Base-by-base conservation (phyloP, 1,284 basidiomycete species). In the Takashimella tepidaria region DNA sequence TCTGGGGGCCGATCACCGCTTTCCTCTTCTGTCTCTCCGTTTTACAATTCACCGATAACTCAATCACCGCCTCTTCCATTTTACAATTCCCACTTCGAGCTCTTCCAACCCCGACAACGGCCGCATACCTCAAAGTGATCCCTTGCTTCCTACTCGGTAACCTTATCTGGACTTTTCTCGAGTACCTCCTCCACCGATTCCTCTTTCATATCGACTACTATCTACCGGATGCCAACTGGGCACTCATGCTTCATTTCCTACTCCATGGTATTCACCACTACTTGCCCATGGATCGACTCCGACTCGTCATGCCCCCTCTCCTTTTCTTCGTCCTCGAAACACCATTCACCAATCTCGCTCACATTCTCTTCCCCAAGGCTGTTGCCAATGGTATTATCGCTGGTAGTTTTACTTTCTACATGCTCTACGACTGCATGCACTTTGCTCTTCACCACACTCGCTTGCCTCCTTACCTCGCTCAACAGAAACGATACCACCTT, bases 231-330 rank as follows among this genome's bases (percentile, higher is more conserved):
- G 80, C 79, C 54, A 86, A 87, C 20, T 76, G 80, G 56, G 89
- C 87, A 72, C 79, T 98, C 66, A 84, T 85, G 47, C 73, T 98
- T 31, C 95, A 99, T 75, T 99, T 99, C 77, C 74, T 92, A 66
- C 80, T 93, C 67, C 95, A 98, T 72, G 95, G 96, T 21, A 85
- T 99, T 45, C 95, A 99, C 73, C 95, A 99, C 77, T 98, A 95
- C 71, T 79, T 99, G 54, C 95, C 92, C 16, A 96, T 96, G 92
- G 93, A 96, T 72, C 88, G 89, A 60, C 76, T 96, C 65, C 83
- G 96, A 51, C 84, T 98, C 40, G 96, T 98, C 66, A 99, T 99
- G 96, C 96, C 96, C 0, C 96, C 96, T 0, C 70, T 83, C 3
- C 75, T 98, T 53, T 99, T 99, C 77, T 76, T 80, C 47, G 73